A percentile compares a stretch with the other conserved stretches of the same genome.
These are phyloP conservation scores for Colletotrichum aenigma DNA, from an alignment of 2,329 filamentous ascomycete genomes.

Conservation along the genomic window DNA sequence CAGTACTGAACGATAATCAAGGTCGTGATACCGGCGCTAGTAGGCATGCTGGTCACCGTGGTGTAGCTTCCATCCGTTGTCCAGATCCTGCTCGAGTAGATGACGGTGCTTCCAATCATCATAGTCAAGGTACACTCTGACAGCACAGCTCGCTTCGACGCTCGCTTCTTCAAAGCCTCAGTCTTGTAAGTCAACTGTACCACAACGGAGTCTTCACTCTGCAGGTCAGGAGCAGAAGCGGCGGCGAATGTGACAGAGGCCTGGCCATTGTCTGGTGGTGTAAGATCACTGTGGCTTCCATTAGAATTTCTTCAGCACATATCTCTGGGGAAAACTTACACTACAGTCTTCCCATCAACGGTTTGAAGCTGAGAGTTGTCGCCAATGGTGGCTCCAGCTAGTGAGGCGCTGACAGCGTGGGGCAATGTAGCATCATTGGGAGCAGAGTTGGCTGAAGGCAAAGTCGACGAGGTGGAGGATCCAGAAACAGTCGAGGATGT, in stretches of 20 bases:
- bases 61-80: slow-evolving; percentile 8
- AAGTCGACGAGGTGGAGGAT: neutral
- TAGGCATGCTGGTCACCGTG: slow-evolving; percentile 4
- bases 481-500: neutral
- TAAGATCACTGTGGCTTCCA: neutral
- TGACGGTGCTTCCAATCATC: neutral
- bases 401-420: neutral
- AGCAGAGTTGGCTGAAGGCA: neutral
- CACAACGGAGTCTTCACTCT: neutral
- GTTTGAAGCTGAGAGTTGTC: neutral
- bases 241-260: neutral
- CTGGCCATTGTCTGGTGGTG: neutral
- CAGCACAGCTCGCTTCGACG: neutral
- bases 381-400: neutral
- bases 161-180: neutral
- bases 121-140: neutral
- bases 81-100: neutral
- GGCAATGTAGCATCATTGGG: neutral
- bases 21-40: neutral
- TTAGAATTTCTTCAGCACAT: neutral
- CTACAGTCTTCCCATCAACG: neutral
- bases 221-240: neutral
- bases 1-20: slow-evolving; percentile 4
- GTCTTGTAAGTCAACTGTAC: neutral
- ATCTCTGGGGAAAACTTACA: neutral